A percentile compares a stretch with the other conserved stretches of the same genome.
Evolutionary conservation across 2,329 filamentous ascomycete genomes (phyloP).

Genomic region (Colletotrichum sp.): DNA sequence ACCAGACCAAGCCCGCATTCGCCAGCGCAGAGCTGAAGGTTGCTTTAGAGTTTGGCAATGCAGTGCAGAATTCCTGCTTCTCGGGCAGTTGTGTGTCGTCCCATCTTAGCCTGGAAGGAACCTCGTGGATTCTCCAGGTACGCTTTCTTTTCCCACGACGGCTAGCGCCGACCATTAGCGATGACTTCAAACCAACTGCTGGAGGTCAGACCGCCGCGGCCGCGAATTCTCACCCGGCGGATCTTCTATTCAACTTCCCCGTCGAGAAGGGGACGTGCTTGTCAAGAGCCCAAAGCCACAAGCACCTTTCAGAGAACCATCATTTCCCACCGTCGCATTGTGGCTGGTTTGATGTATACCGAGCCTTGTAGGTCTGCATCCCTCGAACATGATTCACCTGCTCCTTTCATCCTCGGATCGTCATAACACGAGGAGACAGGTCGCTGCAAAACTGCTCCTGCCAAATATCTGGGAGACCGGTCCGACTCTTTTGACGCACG

Average conservation of each 20-base stretch:
- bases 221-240: neutral
- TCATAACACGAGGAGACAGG: neutral
- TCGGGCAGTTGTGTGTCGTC: slow-evolving; percentile 1
- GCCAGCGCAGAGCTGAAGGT: slow-evolving; percentile 2
- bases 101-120: slow-evolving; percentile 1
- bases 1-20: neutral
- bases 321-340: neutral
- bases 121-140: slow-evolving; percentile 7
- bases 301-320: neutral
- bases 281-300: neutral
- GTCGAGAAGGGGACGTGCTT: neutral
- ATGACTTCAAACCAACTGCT: neutral
- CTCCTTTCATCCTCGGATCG: slow-evolving; percentile 1
- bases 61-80: neutral
- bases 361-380: neutral
- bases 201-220: neutral
- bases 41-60: slow-evolving; percentile 18
- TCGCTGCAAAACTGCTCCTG: neutral
- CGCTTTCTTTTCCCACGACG: slow-evolving; percentile 17
- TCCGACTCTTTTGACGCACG: neutral
- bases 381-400: neutral
- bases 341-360: neutral
- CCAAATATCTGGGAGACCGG: neutral
- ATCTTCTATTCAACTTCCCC: neutral
- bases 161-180: neutral